These are phyloP conservation scores for Pichia paraexigua DNA, from an alignment of 805 yeast genomes.

Conservation along the genomic window DNA sequence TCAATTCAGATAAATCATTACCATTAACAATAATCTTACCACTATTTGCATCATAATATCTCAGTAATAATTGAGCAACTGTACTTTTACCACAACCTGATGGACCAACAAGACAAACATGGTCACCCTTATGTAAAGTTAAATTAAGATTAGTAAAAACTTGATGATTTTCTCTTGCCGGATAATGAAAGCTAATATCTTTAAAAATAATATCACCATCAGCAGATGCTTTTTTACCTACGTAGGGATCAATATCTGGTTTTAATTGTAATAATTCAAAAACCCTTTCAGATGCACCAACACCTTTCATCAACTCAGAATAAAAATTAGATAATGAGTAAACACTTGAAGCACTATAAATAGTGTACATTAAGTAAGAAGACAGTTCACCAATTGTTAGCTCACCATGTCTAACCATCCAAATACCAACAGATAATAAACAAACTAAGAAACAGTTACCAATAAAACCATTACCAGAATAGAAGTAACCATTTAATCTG, in stretches of 20 bases:
- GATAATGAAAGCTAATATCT: constrained; percentile 66
- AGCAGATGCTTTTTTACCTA: constrained; percentile 44
- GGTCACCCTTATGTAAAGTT: constrained; percentile 67
- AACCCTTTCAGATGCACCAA: constrained; percentile 88
- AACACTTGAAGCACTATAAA: constrained; percentile 87
- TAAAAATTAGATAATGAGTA: constrained; percentile 87
- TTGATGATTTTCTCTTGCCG: constrained; percentile 66
- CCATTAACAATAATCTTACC: constrained; percentile 65
- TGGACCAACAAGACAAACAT: constrained; percentile 92
- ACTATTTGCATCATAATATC: constrained; percentile 71
- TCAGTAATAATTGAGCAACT: constrained; percentile 63
- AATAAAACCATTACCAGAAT: constrained; percentile 71
- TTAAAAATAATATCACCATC: constrained; percentile 55
- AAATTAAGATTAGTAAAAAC: constrained; percentile 59
- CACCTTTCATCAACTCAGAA: constrained; percentile 93
- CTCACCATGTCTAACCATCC: constrained; percentile 69
- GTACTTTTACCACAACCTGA: constrained; percentile 96
- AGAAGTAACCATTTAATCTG: constrained; percentile 63
- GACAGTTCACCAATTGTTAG: constrained; percentile 83
- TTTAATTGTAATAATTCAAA: constrained; percentile 78
- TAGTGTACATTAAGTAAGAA: constrained; percentile 92
- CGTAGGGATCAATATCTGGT: constrained; percentile 60
- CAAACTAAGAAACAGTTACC: constrained; percentile 80
- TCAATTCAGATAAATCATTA: constrained; percentile 52
- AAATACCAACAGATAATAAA: constrained; percentile 70